Conservation (phyloP, 148 eudicot species). For the Arctostaphylos glauca region DNA sequence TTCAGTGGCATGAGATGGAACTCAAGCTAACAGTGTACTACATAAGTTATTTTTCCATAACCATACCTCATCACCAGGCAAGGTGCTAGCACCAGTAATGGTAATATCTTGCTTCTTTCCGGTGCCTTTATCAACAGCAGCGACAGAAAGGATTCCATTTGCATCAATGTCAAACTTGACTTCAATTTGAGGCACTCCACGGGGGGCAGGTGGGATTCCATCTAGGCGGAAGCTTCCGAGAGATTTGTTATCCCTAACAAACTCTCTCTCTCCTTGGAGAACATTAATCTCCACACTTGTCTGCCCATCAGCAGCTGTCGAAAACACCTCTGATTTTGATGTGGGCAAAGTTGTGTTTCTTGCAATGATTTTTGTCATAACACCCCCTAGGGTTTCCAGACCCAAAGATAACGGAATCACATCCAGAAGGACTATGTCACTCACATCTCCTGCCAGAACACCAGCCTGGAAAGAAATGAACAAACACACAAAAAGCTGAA, state of each 20-base stretch:
- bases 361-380: conserved; percentile 67
- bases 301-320: conserved; percentile 77
- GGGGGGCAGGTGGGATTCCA: conserved; percentile 78
- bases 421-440: conserved; percentile 60
- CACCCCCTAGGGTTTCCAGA: conserved; percentile 66
- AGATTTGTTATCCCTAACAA: conserved; percentile 64
- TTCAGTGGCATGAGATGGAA: neutral
- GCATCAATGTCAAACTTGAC: conserved; percentile 70
- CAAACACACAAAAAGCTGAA: neutral
- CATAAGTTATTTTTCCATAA: neutral
- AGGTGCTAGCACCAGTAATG: conserved; percentile 70
- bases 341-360: conserved; percentile 67
- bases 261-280: conserved; percentile 75
- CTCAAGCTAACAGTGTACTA: neutral
- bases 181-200: conserved; percentile 75
- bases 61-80: conserved; percentile 65
- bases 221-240: conserved; percentile 65
- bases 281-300: conserved; percentile 64
- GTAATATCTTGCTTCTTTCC: conserved; percentile 75
- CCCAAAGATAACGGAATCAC: conserved; percentile 64
- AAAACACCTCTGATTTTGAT: conserved; percentile 69
- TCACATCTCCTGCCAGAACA: conserved; percentile 66
- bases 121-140: conserved; percentile 67
- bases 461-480: conserved; percentile 45
- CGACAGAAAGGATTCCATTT: conserved; percentile 67